A percentile compares a stretch with the other conserved stretches of the same genome.
phyloP scores from a whole-genome alignment of 2,329 filamentous ascomycete species.

The Sclerotinia spermophila region DNA sequence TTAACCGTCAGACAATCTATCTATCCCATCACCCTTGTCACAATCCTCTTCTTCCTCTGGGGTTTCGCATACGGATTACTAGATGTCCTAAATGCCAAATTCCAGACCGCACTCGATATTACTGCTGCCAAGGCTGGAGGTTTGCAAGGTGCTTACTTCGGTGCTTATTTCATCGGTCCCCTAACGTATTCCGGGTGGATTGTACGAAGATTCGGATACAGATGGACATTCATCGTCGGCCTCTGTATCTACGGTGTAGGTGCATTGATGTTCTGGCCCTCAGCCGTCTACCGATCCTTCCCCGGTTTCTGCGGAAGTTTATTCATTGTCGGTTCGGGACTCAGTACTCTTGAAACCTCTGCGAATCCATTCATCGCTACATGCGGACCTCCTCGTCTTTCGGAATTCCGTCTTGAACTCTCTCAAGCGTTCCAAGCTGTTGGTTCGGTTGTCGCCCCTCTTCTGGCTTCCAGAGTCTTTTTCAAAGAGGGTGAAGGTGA shows the following conservation, averaged over 20 bases:
- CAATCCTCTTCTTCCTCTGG: slow-evolving; percentile 17
- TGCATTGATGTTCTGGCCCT: slow-evolving; percentile 81
- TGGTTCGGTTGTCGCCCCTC: slow-evolving; percentile 67
- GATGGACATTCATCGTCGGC: slow-evolving; percentile 73
- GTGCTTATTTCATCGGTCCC: slow-evolving; percentile 67
- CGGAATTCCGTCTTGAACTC: slow-evolving; percentile 69
- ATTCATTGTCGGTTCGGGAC: slow-evolving; percentile 71
- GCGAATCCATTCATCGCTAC: slow-evolving; percentile 71
- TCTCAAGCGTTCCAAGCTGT: slow-evolving; percentile 73
- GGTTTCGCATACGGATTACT: slow-evolving; percentile 70
- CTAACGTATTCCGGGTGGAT: slow-evolving; percentile 62
- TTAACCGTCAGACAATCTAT: slow-evolving; percentile 17
- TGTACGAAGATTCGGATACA: slow-evolving; percentile 71
- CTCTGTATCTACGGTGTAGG: slow-evolving; percentile 70
- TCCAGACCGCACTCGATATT: slow-evolving; percentile 57
- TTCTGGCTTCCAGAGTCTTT: slow-evolving; percentile 69
- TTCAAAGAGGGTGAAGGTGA: slow-evolving; percentile 48
- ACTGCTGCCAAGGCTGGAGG: slow-evolving; percentile 56
- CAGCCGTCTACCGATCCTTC: slow-evolving; percentile 49
- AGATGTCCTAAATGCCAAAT: slow-evolving; percentile 65
- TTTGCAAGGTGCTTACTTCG: slow-evolving; percentile 69
- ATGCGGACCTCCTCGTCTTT: slow-evolving; percentile 69
- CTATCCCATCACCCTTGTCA: slow-evolving; percentile 18
- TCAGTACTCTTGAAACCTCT: slow-evolving; percentile 73
- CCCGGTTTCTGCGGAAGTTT: slow-evolving; percentile 33